phyloP scores from a whole-genome alignment of 23 red algal species.

The Gracilaria vermiculophylla region DNA sequence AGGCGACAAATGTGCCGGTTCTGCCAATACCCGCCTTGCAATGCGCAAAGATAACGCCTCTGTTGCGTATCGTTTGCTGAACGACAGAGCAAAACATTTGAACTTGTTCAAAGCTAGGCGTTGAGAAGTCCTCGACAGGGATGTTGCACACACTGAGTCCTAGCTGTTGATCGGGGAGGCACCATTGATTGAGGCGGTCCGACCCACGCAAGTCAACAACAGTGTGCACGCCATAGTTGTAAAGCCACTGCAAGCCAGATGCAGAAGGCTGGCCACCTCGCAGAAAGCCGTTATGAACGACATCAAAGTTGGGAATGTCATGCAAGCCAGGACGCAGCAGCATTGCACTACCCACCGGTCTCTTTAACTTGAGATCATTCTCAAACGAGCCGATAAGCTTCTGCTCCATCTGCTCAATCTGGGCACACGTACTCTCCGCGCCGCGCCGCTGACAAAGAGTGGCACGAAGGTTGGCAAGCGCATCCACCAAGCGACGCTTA shows the following conservation, averaged over 20 bases:
- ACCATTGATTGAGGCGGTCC: slow-evolving; percentile 83
- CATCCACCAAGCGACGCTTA: slow-evolving; percentile 27
- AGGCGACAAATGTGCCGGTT: slow-evolving; percentile 79
- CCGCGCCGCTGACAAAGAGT: background rate
- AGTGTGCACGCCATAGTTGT: slow-evolving; percentile 65
- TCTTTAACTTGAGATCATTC: slow-evolving; percentile 24
- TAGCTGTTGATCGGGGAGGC: background rate
- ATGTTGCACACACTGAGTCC: slow-evolving; percentile 46
- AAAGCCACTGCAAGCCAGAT: slow-evolving; percentile 67
- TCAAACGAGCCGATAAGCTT: slow-evolving; percentile 19
- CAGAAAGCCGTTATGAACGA: slow-evolving; percentile 47
- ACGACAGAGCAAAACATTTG: slow-evolving; percentile 35
- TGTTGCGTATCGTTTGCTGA: background rate
- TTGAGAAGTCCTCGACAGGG: slow-evolving; percentile 72
- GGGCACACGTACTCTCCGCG: background rate
- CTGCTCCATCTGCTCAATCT: background rate
- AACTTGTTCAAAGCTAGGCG: slow-evolving; percentile 75
- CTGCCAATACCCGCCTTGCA: slow-evolving; percentile 89
- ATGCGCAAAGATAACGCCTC: slow-evolving; percentile 52
- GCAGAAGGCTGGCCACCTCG: slow-evolving; percentile 73
- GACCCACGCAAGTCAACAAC: slow-evolving; percentile 81
- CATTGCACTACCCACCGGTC: slow-evolving; percentile 70
- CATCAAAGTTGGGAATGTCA: slow-evolving; percentile 89
- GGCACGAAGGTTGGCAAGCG: background rate
- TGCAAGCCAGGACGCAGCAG: slow-evolving; percentile 60